Base-by-base conservation (phyloP, 202 grass and related monocot genomes). In the Bolboschoenoplectus hybrid region DNA sequence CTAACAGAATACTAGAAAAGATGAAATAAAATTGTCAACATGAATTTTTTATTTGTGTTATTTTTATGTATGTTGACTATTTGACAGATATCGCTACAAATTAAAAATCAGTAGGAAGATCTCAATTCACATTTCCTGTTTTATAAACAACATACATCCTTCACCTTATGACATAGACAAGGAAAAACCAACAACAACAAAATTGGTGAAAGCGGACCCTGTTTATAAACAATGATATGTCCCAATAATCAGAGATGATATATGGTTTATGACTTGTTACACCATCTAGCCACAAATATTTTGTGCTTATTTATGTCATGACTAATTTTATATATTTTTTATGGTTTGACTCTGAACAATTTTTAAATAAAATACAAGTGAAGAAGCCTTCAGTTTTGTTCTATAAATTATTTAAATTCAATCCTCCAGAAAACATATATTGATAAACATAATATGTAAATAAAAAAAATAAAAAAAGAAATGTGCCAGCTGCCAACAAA, bases 231-330 rank as follows among this genome's bases (percentile, higher is more conserved):
- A 50, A 11, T 51, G 45, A 26, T 52, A 36, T 32, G 32, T 39
- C 12, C 13, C 52, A 79, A 10, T 58, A 40, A 26, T 26, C 0
- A 26, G 26, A 26, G 26, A 26, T 26, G 26, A 26, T 26, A 26
- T 26, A 26, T 26, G 41, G 26, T 58, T 12, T 52, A 6, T 39
- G 50, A 78, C 51, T 55, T 57, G 14, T 78, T 51, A 58, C 74
- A 40, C 35, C 14, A 16, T 78, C 13, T 17, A 13, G 74, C 51
- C 51, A 57, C 32, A 78, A 39, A 57, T 1, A 53, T 9, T 52
- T 38, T 57, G 40, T 56, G 20, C 12, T 78, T 78, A 40, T 78
- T 79, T 79, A 58, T 78, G 51, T 39, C 49, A 78, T 9, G 34
- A 55, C 10, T 36, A 11, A 53, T 76, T 53, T 55, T 38, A 36